These are phyloP conservation scores for Hypoxylon sp. DNA, from an alignment of 2,329 filamentous ascomycete species.

Conservation along the genomic window DNA sequence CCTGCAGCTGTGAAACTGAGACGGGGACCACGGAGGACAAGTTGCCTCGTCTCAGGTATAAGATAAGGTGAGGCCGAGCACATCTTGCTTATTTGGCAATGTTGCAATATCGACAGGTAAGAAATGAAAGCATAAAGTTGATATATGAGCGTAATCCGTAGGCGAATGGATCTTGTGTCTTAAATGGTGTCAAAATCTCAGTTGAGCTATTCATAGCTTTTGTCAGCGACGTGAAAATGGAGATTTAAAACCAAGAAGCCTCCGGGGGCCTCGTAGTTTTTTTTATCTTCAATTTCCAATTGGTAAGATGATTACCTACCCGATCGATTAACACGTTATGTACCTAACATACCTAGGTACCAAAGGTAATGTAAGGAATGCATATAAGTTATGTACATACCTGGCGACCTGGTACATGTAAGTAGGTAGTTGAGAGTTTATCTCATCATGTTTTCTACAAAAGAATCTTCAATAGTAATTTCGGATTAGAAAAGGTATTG, in stretches of 20 bases:
- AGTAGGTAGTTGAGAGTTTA: too few relatives aligned
- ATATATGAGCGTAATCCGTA: background rate
- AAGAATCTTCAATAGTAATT: background rate
- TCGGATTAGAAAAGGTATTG: background rate
- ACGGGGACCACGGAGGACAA: slow-evolving; percentile 17
- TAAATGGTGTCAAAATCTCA: background rate
- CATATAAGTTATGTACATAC: too few relatives aligned
- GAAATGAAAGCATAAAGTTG: slow-evolving; percentile 1
- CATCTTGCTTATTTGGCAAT: slow-evolving; percentile 4
- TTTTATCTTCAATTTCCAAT: background rate
- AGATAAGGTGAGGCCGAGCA: slow-evolving; percentile 5
- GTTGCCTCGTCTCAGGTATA: slow-evolving; percentile 22
- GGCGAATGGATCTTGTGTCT: background rate
- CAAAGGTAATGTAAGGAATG: background rate
- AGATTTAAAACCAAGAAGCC: background rate
- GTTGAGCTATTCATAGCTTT: background rate
- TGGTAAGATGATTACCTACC: background rate
- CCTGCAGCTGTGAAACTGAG: slow-evolving; percentile 34
- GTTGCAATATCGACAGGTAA: slow-evolving; percentile 10
- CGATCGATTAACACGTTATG: background rate
- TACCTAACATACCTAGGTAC: too few relatives aligned
- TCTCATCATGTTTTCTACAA: background rate
- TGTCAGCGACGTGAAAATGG: background rate
- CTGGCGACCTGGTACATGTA: too few relatives aligned
- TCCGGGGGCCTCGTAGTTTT: background rate